These are phyloP conservation scores for Cryomyces antarcticus DNA, from an alignment of 495 filamentous ascomycete species.

Conservation along the genomic window DNA sequence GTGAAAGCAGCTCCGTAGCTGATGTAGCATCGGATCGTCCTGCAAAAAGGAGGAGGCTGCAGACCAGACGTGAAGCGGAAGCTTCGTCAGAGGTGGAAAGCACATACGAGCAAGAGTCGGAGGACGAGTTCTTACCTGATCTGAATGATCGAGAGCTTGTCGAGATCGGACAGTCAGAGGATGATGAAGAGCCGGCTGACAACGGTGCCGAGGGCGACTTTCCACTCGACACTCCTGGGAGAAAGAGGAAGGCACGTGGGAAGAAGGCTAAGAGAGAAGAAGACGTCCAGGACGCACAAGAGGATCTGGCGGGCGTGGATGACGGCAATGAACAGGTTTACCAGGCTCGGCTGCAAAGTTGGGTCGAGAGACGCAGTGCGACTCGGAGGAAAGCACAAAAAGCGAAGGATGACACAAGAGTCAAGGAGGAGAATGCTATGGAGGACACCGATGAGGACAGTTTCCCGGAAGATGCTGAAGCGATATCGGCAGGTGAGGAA, in stretches of 20 bases:
- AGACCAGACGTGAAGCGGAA: conserved; percentile 1
- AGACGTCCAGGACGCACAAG: conserved; percentile 23
- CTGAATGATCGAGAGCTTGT: conserved; percentile 8
- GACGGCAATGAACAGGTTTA: conserved; percentile 82
- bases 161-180: conserved; percentile 11
- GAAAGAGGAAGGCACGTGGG: conserved; percentile 13
- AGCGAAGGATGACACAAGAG: conserved; percentile 3
- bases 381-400: conserved; percentile 31
- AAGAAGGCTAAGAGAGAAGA: conserved; percentile 7
- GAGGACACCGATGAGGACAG: conserved; percentile 10
- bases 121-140: conserved; percentile 14
- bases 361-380: conserved; percentile 46
- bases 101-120: conserved; percentile 5
- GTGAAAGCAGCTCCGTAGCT: conserved; percentile 12
- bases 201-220: conserved; percentile 26
- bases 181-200: conserved; percentile 20
- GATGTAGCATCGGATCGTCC: conserved; percentile 8
- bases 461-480: conserved; percentile 11
- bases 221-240: conserved; percentile 17
- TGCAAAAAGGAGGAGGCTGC: conserved; percentile 9
- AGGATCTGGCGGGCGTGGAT: conserved; percentile 61
- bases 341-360: conserved; percentile 51
- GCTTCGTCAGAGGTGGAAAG: background rate
- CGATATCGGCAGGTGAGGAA: conserved; percentile 23
- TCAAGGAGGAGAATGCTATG: background rate